Percentiles rank a stretch among this genome's conserved stretches.
Evolutionary conservation across 441 rosid species (phyloP).

Genomic region (Bocquillonia castaneifolia): DNA sequence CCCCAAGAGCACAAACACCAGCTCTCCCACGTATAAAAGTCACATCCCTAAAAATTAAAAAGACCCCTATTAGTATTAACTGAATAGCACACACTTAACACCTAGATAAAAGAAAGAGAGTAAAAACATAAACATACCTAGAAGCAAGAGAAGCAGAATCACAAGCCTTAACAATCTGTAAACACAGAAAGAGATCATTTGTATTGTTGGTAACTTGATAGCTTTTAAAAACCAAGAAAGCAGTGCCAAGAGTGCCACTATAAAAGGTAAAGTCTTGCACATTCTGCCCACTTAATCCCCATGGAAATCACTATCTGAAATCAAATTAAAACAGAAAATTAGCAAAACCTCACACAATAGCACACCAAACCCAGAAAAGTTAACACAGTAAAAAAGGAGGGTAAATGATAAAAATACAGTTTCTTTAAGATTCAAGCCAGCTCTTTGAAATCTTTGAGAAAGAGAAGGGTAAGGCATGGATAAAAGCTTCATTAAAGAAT

Average conservation of each 20-base stretch:
- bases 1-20: constrained; percentile 64
- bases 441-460: constrained; percentile 49
- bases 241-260: constrained; percentile 60
- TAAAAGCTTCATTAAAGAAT: constrained; percentile 53
- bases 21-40: constrained; percentile 53
- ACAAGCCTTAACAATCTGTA: constrained; percentile 51
- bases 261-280: constrained; percentile 50
- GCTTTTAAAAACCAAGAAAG: constrained; percentile 50
- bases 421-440: constrained; percentile 73
- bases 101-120: neutral
- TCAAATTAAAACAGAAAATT: neutral
- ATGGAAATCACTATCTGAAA: constrained; percentile 49
- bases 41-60: too few relatives aligned
- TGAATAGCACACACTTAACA: neutral
- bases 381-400: neutral
- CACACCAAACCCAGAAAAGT: neutral
- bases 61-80: too few relatives aligned
- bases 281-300: constrained; percentile 40
- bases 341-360: neutral
- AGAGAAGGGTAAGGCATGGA: constrained; percentile 53
- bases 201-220: constrained; percentile 45
- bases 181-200: constrained; percentile 49
- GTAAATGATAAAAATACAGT: constrained; percentile 31
- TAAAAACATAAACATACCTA: constrained; percentile 34
- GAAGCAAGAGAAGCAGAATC: constrained; percentile 54